Base-by-base conservation (phyloP, 768 basidiomycete species). In the Dacryopinax primogenitus region DNA sequence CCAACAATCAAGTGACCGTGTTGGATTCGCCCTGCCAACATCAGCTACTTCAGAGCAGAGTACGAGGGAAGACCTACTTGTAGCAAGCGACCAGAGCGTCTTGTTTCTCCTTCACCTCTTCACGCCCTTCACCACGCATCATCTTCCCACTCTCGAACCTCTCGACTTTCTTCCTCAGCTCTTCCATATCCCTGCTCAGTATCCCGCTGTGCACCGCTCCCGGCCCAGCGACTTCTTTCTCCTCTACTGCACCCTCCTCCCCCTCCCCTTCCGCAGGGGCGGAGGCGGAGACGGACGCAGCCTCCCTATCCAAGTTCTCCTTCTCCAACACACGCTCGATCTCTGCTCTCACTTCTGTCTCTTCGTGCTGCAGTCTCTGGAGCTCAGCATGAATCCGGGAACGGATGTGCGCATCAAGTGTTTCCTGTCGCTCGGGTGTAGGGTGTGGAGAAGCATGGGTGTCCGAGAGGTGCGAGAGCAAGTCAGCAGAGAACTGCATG, bases 221-320 rank as follows among this genome's bases (percentile, higher is more conserved):
- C n/a, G n/a, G n/a, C n/a, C n/a, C n/a, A n/a, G n/a, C n/a, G n/a
- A n/a, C n/a, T n/a, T n/a, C n/a, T n/a, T n/a, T 85, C 72, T 84
- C 78, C 33, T 76, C 70, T n/a, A n/a, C n/a, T n/a, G 9, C 72
- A 67, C 33, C 67, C 77, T 35, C 74, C 78, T 51, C 72, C 75
- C 11, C 68, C 72, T 37, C 65, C 70, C 72, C 72, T 18, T 67
- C 69, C 32, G 79, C 78, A 81, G 79, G 30, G 18, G 41, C 18
- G 21, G 13, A 26, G 16, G 28, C 64, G 41, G n/a, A n/a, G n/a
- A n/a, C n/a, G 34, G 2, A 21, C 44, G 75, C 73, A 69, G 78
- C 80, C 75, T 92, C 90, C 65, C 82, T 80, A 74, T 92, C 88
- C 62, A 93, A 74, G 75, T 93, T 94, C 77, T 93, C 91, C 77